Evolutionary conservation across 306 rosid species (phyloP).

Genomic region (Lathyrus tuberosus): DNA sequence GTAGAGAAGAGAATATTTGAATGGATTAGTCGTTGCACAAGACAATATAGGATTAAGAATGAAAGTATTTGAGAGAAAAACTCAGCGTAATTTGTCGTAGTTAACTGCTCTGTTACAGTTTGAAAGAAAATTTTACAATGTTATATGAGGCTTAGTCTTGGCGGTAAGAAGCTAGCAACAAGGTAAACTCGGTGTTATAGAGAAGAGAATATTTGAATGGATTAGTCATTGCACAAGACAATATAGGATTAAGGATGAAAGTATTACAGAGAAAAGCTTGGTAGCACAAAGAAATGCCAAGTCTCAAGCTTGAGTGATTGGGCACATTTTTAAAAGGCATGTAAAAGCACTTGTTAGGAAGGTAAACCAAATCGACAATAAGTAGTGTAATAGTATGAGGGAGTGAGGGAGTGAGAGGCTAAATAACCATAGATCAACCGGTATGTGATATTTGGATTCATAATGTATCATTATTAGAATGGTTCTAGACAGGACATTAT

Average conservation of each 20-base stretch:
- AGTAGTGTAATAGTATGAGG: background rate
- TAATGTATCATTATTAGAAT: background rate
- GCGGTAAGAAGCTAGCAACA: background rate
- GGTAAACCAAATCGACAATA: background rate
- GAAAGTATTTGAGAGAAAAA: no score
- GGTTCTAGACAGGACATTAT: background rate
- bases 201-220: background rate
- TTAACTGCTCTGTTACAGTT: background rate
- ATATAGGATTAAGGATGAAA: no score
- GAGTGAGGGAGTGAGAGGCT: background rate
- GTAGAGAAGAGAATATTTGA: background rate
- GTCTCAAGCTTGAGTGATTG: background rate
- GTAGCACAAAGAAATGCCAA: background rate
- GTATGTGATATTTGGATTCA: background rate
- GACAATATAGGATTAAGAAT: no score
- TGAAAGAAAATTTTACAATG: background rate
- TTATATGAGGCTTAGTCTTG: background rate
- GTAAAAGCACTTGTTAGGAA: background rate
- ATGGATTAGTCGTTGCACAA: background rate
- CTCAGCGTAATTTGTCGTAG: no score
- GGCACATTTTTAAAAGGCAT: background rate
- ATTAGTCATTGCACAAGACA: background rate
- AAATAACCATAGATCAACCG: background rate
- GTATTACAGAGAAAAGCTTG: no score
- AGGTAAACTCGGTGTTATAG: background rate